A percentile compares a stretch with the other conserved stretches of the same genome.
Conservation (phyloP, 2,329 filamentous ascomycete species). For the Xenosphaeropsis pyriputrescens region DNA sequence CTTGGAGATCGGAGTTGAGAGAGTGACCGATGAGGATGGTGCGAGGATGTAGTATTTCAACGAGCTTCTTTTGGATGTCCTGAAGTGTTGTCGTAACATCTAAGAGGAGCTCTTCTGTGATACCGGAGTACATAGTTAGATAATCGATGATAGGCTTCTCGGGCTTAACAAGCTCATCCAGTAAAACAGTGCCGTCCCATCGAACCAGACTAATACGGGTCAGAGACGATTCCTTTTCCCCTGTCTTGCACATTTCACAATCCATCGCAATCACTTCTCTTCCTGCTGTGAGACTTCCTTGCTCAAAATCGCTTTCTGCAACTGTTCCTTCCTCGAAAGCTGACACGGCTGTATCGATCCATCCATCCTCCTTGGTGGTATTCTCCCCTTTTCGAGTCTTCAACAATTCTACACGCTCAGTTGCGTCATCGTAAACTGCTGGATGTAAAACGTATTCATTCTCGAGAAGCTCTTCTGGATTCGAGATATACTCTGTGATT, state of each 20-base stretch:
- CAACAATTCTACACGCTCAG: constrained; percentile 36
- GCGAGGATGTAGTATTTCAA: constrained; percentile 55
- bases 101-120: constrained; percentile 73
- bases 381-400: constrained; percentile 33
- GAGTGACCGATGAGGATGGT: constrained; percentile 71
- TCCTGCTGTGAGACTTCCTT: constrained; percentile 73
- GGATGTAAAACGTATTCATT: constrained; percentile 81
- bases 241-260: constrained; percentile 95
- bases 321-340: constrained; percentile 51
- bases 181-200: constrained; percentile 69
- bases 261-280: constrained; percentile 71
- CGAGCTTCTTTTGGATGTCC: constrained; percentile 70
- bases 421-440: constrained; percentile 44
- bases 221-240: constrained; percentile 63
- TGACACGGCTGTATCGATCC: constrained; percentile 66
- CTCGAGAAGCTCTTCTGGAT: constrained; percentile 58
- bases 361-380: constrained; percentile 45
- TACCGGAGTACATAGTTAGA: constrained; percentile 81
- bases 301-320: constrained; percentile 56
- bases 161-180: constrained; percentile 90
- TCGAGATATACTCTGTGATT: constrained; percentile 68
- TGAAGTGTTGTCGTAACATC: constrained; percentile 68
- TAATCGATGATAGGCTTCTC: constrained; percentile 82
- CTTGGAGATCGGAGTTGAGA: constrained; percentile 70
- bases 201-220: constrained; percentile 77